Evolutionary conservation across 352 stramenopile species (phyloP), one percentile per base, ranked within the genome.

Genomic region (Phytophthora ohioensis): DNA sequence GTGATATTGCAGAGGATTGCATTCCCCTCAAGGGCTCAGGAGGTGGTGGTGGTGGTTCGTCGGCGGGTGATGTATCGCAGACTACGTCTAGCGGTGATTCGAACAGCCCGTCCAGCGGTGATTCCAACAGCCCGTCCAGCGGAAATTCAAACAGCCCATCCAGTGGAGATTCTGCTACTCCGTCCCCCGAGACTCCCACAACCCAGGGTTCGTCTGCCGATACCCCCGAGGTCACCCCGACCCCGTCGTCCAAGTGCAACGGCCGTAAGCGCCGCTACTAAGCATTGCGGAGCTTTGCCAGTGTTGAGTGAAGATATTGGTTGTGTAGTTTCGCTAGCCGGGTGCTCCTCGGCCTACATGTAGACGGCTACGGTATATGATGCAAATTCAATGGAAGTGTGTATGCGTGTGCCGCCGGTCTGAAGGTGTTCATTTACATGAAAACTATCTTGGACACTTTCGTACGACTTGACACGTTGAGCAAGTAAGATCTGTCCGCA

Each of bases 1-100:
- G 13, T 57, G 34, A 5, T 62, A 31, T 8, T 55, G 17, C 65
- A 80, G 73, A 80, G 73, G 63, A 80, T 34, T 80, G 73, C 65
- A 76, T 78, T 30, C 69, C 73, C n/a, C 64, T 80, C 11, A 61
- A 62, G 27, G 73, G 73, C 9, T 64, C 68, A 13, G 64, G 62
- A 43, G 59, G 73, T 31, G 64, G 54, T 41, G 64, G 63, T 46
- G 64, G 54, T 41, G 64, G 63, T 46, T 71, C 68, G 11, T 68
- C 60, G 10, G 42, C 31, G 32, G 56, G 56, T 57, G 27, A 57
- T 56, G 60, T 62, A 35, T 69, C 66, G 43, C 53, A 73, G 27
- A 64, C 55, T 11, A 49, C 58, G 6, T 62, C 64, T 2, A 64
- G 54, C 3, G 54, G 46, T 27, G 17, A 48, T 21, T 70, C 63